Base-by-base conservation (phyloP, 2,329 filamentous ascomycete species). In the Dactylellina leptospora region DNA sequence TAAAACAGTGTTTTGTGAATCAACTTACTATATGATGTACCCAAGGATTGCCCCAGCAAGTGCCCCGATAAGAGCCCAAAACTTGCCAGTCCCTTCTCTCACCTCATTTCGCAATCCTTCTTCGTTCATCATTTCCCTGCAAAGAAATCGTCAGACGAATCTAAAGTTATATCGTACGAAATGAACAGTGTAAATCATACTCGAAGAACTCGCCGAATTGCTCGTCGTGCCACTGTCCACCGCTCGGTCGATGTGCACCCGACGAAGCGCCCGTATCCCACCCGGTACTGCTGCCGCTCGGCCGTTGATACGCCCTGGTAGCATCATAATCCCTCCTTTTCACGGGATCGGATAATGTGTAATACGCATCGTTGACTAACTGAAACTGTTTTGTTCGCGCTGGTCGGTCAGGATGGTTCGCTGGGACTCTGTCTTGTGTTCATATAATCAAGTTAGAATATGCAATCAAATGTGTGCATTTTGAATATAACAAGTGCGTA, bases 321-420 rank as follows among this genome's bases (percentile, higher is more conserved):
- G 86, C 83, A 78, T 97, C 93, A 81, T 97, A 97, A 70, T 96
- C 92, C 73, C 87, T 85, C 58, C 93, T 87, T 25, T 93, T 87
- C 0, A 83, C 81, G 6, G 88, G 78, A 79, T 97, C 93, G 0
- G 91, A 96, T 25, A 97, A 87, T 0, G 91, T 93, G 80, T 91
- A 96, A 83, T 96, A 96, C 74, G 92, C 92, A 78, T 96, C 92
- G 82, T 96, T 96, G 77, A 96, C 90, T 75, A 90, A 86, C 80
- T 96, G 92, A 82, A 96, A 96, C 79, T 89, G 89, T 78, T 90
- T 90, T 4, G 95, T 99, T 77, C 93, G 90, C 10, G 86, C 81
- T 20, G 87, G 80, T 74, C 93, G 91, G 76, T 97, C 92, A 36
- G 93, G 91, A 3, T 92, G 93, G 81, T 92, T 87, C 75, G 86